A percentile compares a stretch with the other conserved stretches of the same genome.
These are phyloP conservation scores for Hygrocybe punicea DNA, from an alignment of 768 basidiomycete genomes.

Conservation along the genomic window DNA sequence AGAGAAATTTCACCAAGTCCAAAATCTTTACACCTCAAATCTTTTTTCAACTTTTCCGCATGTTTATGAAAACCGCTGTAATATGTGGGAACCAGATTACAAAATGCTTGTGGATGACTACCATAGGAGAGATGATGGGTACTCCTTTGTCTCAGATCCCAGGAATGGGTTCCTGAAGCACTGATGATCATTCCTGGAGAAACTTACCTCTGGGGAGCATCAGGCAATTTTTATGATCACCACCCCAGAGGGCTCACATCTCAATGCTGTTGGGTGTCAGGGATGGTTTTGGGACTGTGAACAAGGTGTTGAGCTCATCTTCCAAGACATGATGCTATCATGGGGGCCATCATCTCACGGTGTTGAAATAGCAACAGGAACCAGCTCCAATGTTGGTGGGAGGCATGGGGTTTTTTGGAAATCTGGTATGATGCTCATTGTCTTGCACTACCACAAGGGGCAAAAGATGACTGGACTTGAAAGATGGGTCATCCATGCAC, in stretches of 20 bases:
- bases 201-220: not conserved
- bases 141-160: not conserved
- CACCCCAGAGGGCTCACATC: not conserved
- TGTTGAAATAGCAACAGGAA: not conserved
- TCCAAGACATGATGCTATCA: not conserved
- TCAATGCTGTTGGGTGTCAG: not conserved
- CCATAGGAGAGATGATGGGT: not conserved
- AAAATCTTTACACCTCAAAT: too few species aligned
- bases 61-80: too few species aligned
- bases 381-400: not conserved
- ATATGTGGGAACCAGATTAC: not conserved
- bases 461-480: not conserved
- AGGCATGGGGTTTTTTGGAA: not conserved
- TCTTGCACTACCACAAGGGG: not conserved
- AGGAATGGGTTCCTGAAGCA: not conserved
- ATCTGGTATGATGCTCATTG: not conserved
- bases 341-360: not conserved
- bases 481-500: not conserved
- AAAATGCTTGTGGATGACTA: not conserved
- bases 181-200: not conserved
- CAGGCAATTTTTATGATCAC: not conserved
- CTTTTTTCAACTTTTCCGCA: too few species aligned
- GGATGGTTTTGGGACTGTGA: not conserved
- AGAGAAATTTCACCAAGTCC: too few species aligned
- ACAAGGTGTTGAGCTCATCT: not conserved